Evolutionary conservation across 345 rosid species (phyloP), one percentile per base, ranked within the genome.

Genomic region (Corymbia maculata): DNA sequence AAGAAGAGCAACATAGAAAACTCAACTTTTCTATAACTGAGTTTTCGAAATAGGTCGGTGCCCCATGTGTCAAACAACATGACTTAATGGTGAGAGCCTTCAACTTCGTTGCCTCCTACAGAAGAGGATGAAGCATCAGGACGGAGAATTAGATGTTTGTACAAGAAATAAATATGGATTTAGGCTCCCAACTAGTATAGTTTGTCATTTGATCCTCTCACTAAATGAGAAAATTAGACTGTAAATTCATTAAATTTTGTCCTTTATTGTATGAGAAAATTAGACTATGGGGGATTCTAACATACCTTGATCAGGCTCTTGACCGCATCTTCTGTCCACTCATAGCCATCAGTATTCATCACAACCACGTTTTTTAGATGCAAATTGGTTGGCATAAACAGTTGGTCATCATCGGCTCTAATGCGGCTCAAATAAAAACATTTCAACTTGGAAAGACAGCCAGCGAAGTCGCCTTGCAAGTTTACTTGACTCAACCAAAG

Each of bases 401-500:
- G 8, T 12, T 1, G 16, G 26, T 22, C 28, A 6, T 52, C 6
- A 6, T 0, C 0, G 22, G 0, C 21, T 0, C 1, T 0, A 5
- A 0, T 0, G 55, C 2, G 0, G 55, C 0, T 2, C 57, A 19
- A 53, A 19, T 1, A 0, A 1, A 66, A 14, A 21, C 79, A 66
- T 66, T 30, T 66, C 44, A 66, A 66, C 79, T 66, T 2, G 21
- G 79, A 14, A 66, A 66, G 79, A 66, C 79, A 30, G 6, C 44
- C 1, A 0, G 11, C 0, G 1, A 66, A 66, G 44, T 66, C 79
- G 44, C 79, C 44, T 30, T 66, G 44, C 6, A 16, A 1, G 1
- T 0, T 0, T 7, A 4, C 6, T 10, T 0, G 0, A 30, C 0
- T 0, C 79, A 30, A 1, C 21, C 44, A 7, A 2, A 66, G 21